Conservation (phyloP, 495 filamentous ascomycete species). For the Trichoderma parareesei region DNA sequence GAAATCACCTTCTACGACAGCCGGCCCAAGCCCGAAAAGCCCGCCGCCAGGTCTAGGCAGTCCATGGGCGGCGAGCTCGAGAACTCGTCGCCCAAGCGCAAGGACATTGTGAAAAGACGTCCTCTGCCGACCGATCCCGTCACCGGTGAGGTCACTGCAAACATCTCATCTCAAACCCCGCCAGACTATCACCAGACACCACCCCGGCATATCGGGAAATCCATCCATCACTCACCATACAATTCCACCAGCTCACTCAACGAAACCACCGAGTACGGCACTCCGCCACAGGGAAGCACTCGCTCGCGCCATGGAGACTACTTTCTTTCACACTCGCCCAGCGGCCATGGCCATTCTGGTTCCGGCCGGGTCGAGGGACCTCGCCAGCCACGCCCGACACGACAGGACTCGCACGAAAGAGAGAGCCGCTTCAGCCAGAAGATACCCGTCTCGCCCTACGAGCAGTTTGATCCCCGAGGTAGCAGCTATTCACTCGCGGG, state of each 20-base stretch:
- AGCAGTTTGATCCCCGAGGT: conserved; percentile 1
- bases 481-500: conserved; percentile 5
- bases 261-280: conserved; percentile 37
- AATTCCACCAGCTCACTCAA: conserved; percentile 33
- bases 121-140: conserved; percentile 70
- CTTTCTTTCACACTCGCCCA: conserved; percentile 16
- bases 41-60: conserved; percentile 43
- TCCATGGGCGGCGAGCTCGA: conserved; percentile 22
- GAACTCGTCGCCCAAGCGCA: conserved; percentile 19
- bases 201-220: conserved; percentile 30
- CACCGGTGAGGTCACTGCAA: conserved; percentile 35
- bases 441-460: conserved; percentile 7
- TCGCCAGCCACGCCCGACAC: conserved; percentile 7
- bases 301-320: conserved; percentile 28
- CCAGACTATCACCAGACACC: conserved; percentile 31
- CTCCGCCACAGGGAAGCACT: conserved; percentile 21
- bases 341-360: background rate
- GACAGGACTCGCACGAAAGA: conserved; percentile 3
- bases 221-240: conserved; percentile 15
- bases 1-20: conserved; percentile 96
- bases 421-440: conserved; percentile 4
- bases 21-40: conserved; percentile 65
- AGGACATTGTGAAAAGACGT: conserved; percentile 62
- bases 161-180: background rate
- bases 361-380: conserved; percentile 1